Base-by-base conservation (phyloP, 2,329 filamentous ascomycete species). In the Thielaviopsis populi region DNA sequence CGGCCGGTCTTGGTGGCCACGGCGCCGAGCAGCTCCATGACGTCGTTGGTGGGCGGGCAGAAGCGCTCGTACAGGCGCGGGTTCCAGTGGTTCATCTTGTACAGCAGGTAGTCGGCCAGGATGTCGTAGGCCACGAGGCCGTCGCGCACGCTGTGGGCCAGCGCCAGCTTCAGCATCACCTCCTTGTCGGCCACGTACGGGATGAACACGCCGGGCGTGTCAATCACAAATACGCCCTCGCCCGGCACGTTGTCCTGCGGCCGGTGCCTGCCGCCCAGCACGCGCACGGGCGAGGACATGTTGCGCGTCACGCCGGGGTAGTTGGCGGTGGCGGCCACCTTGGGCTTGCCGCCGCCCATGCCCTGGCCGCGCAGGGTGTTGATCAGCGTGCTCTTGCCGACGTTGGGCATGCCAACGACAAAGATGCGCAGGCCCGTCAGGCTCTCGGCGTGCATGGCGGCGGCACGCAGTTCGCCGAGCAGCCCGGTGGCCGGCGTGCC, bases 361-460 rank as follows among this genome's bases (percentile, higher is more conserved):
- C 90, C 89, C 19, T 80, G 77, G 48, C 79, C 81, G 22, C 94
- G 86, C 59, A 97, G 80, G 17, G 85, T 83, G 73, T 99, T 99
- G 50, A 99, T 83, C n/a, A 99, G 79, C 1, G 91, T 91, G 58
- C 89, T 95, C 75, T 99, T 99, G 42, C 94, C 94, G 0, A 96
- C 89, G 72, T 99, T 99, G 42, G 94, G 94, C 91, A 99, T 96
- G 63, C 94, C 94, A 15, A 97, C 91, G 0, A 97, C 83, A 73
- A 99, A 82, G 64, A 91, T 83, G 59, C 91, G 83, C 69, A 90
- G 81, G n/a, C 91, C 91, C 7, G 88, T 85, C n/a, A 97, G 75
- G 24, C 82, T 82, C 69, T 84, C 73, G 13, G 30, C 37, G 22
- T 73, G 68, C 1, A 67, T 68, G 17, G 62, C 66, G 19, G 74